These are phyloP conservation scores for Pulveroboletus sp. DNA, from an alignment of 768 basidiomycete genomes.

Conservation along the genomic window DNA sequence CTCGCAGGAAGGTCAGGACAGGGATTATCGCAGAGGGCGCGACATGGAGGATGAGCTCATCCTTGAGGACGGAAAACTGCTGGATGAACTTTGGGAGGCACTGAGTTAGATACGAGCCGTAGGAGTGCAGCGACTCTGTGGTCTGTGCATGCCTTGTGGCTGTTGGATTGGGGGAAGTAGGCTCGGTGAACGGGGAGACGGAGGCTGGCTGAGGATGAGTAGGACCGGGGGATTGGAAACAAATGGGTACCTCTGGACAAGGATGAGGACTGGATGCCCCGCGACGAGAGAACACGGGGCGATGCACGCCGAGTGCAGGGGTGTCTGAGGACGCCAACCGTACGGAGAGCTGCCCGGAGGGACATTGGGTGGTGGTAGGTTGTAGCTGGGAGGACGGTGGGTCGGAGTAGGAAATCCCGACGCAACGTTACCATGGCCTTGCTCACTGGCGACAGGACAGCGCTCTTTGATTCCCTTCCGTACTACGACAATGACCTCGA, in stretches of 20 bases:
- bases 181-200: constrained; percentile 79
- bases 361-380: constrained; percentile 33
- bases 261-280: constrained; percentile 46
- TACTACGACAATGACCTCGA: constrained; percentile 95
- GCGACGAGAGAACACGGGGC: constrained; percentile 26
- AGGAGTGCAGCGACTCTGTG: constrained; percentile 79
- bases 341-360: constrained; percentile 41
- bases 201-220: constrained; percentile 43
- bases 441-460: constrained; percentile 9
- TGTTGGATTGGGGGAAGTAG: constrained; percentile 84
- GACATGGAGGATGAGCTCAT: constrained; percentile 88
- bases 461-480: constrained; percentile 78
- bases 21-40: constrained; percentile 78
- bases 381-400: neutral
- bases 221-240: neutral
- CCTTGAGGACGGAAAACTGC: constrained; percentile 95
- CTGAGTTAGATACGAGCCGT: constrained; percentile 89
- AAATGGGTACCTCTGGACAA: constrained; percentile 41
- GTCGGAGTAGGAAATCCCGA: constrained; percentile 29
- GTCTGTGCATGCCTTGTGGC: constrained; percentile 65
- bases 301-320: constrained; percentile 33
- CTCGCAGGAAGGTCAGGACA: constrained; percentile 86
- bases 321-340: constrained; percentile 40
- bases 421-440: constrained; percentile 25
- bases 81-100: constrained; percentile 96